phyloP scores from a whole-genome alignment of 129 eudicot genomes.

The Erigeron canadensis region DNA sequence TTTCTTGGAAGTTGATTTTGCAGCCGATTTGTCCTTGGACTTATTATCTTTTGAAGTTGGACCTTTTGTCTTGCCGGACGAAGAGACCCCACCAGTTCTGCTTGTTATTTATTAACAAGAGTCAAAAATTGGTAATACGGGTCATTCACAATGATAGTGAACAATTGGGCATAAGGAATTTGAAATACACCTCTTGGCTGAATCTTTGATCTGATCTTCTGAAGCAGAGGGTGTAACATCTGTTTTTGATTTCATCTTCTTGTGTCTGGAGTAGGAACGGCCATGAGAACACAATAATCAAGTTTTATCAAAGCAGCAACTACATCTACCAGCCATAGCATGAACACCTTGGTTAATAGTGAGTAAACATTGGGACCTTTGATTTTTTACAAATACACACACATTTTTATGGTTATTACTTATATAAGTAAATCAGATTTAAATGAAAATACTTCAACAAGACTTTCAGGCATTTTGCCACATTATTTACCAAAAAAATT shows the following conservation, averaged over 20 bases:
- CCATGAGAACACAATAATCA: not conserved
- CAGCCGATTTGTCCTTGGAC: constrained; percentile 31
- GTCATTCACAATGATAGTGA: not conserved
- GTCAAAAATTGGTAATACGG: not conserved
- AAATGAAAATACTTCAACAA: not conserved
- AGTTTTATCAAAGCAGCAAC: not conserved
- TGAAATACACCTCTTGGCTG: constrained; percentile 48
- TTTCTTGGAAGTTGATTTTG: constrained; percentile 23
- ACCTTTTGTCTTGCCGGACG: constrained; percentile 47
- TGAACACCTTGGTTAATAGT: not conserved
- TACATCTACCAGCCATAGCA: not conserved
- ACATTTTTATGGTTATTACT: not conserved
- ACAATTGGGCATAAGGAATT: not conserved
- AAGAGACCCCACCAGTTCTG: constrained; percentile 36
- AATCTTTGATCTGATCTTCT: constrained; percentile 38
- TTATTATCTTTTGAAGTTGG: constrained; percentile 31
- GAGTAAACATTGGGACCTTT: too few relatives aligned
- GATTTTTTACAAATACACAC: too few relatives aligned
- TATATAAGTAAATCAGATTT: not conserved
- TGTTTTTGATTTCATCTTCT: constrained; percentile 56
- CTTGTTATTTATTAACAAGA: not conserved
- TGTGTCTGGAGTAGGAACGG: constrained; percentile 41
- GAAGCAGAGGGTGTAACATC: constrained; percentile 37
- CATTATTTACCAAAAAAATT: too few relatives aligned
- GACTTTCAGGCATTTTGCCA: not conserved